phyloP scores from a whole-genome alignment of 176 grass and related monocot species.

The Ensete glaucum region DNA sequence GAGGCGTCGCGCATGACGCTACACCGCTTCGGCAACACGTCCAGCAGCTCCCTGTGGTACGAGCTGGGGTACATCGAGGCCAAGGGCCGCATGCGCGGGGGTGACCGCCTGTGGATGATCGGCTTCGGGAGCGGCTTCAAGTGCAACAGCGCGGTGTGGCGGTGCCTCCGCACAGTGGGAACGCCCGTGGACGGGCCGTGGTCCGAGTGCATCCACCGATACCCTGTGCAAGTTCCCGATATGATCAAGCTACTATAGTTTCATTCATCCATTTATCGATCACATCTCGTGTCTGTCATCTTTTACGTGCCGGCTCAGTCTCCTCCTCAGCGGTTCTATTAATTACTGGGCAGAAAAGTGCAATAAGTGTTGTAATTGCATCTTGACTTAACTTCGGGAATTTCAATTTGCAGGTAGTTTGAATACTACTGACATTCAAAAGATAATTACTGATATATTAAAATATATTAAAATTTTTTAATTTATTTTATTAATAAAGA shows the following conservation, averaged over 20 bases:
- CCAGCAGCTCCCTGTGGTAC: constrained; percentile 18
- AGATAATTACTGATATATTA: too few species aligned
- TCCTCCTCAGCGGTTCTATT: too few species aligned
- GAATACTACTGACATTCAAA: too few species aligned
- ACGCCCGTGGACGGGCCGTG: not conserved
- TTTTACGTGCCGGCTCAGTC: too few species aligned
- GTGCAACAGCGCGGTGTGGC: constrained; percentile 7
- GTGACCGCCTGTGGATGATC: constrained; percentile 15
- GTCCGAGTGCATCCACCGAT: not conserved
- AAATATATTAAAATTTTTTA: too few species aligned
- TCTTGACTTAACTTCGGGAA: too few species aligned
- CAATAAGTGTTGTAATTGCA: too few species aligned
- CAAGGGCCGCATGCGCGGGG: constrained; percentile 3
- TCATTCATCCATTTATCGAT: too few species aligned
- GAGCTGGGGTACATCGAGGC: constrained; percentile 11
- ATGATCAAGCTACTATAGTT: not conserved
- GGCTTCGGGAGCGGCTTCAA: constrained; percentile 8
- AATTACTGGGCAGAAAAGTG: too few species aligned
- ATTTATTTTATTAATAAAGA: too few species aligned
- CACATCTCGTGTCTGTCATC: too few species aligned
- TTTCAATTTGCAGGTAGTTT: too few species aligned
- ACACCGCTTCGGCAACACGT: constrained; percentile 21
- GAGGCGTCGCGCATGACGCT: constrained; percentile 18
- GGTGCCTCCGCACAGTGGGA: not conserved
- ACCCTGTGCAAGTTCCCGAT: not conserved